Conservation (phyloP, 2,329 filamentous ascomycete species). For the Beauveria medogensis region DNA sequence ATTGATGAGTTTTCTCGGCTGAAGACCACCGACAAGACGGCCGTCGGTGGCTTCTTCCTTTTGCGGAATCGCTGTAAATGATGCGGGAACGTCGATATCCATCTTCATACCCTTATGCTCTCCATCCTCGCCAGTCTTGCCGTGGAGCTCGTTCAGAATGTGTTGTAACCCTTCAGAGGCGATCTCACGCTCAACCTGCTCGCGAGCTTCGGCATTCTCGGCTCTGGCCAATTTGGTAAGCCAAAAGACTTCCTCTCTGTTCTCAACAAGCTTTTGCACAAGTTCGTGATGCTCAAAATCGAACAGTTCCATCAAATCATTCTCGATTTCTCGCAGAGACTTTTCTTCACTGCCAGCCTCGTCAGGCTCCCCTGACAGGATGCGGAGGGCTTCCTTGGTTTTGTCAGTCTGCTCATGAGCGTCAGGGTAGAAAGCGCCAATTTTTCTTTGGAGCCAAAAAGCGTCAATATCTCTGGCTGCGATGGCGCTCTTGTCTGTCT, state of each 20-base stretch:
- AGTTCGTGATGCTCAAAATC: slow-evolving; percentile 95
- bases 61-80: slow-evolving; percentile 40
- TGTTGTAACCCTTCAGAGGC: slow-evolving; percentile 75
- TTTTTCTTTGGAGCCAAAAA: slow-evolving; percentile 92
- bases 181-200: slow-evolving; percentile 83
- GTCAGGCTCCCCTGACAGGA: slow-evolving; percentile 68
- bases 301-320: slow-evolving; percentile 96
- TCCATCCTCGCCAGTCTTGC: slow-evolving; percentile 51
- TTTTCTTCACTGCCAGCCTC: slow-evolving; percentile 70
- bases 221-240: slow-evolving; percentile 79
- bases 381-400: slow-evolving; percentile 73
- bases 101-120: slow-evolving; percentile 73
- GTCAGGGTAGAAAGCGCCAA: slow-evolving; percentile 81
- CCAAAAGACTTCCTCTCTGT: slow-evolving; percentile 93
- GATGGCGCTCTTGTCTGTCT: slow-evolving; percentile 54
- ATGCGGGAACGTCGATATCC: slow-evolving; percentile 72
- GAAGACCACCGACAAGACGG: slow-evolving; percentile 69
- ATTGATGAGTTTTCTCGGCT: slow-evolving; percentile 82
- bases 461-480: slow-evolving; percentile 88
- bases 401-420: slow-evolving; percentile 92
- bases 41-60: slow-evolving; percentile 55
- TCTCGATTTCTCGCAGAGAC: slow-evolving; percentile 86
- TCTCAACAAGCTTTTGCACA: slow-evolving; percentile 82
- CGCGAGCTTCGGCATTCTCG: slow-evolving; percentile 68
- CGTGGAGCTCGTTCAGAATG: slow-evolving; percentile 82